These are phyloP conservation scores for Carnegiea gigantea DNA, from an alignment of 179 eudicot genomes.

Conservation along the genomic window DNA sequence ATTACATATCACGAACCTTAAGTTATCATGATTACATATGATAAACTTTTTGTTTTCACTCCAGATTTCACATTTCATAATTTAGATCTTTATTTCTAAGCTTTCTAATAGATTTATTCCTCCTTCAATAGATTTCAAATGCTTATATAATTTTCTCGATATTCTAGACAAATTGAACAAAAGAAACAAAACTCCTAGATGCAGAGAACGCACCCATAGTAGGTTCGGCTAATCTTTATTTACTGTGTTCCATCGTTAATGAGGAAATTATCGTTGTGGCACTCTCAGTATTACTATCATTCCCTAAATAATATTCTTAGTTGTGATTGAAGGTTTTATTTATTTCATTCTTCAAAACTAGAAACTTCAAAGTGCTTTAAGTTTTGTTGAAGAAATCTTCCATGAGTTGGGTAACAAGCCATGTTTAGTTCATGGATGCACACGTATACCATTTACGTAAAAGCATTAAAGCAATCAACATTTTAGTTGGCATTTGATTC, in stretches of 20 bases:
- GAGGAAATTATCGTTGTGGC: not conserved
- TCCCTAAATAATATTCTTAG: not conserved
- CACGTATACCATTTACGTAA: not conserved
- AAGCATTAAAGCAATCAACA: not conserved
- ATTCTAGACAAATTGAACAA: no score
- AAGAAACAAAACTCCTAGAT: not conserved
- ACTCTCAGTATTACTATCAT: not conserved
- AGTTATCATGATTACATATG: not conserved
- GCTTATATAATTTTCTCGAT: no score
- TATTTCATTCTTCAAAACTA: not conserved
- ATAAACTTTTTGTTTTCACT: not conserved
- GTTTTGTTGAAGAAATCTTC: not conserved
- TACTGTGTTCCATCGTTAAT: not conserved
- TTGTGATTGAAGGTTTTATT: no score
- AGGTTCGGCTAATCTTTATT: not conserved
- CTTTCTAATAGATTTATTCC: no score
- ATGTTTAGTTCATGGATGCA: not conserved
- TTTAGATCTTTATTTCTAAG: not conserved
- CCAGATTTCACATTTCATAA: not conserved
- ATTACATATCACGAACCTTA: not conserved
- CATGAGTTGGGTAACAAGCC: not conserved
- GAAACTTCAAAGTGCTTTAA: not conserved
- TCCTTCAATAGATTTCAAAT: not conserved
- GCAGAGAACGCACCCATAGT: not conserved
- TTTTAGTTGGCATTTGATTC: not conserved